Percentiles rank a stretch among this genome's conserved stretches.
Conservation (phyloP, 2,329 filamentous ascomycete genomes). For the Sodiomyces alkalinus region DNA sequence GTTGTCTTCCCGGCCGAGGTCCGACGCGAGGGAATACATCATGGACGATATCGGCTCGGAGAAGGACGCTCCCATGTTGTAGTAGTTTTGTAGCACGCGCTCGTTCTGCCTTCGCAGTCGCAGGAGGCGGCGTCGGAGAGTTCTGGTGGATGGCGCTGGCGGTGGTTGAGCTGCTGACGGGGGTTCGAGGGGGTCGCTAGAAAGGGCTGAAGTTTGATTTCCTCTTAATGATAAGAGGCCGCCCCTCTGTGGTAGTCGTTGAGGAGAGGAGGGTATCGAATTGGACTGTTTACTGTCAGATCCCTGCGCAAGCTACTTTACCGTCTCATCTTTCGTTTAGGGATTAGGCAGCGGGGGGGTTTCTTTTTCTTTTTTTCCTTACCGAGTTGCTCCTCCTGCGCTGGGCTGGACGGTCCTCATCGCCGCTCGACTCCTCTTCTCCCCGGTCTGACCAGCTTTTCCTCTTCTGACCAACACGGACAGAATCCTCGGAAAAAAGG, state of each 20-base stretch:
- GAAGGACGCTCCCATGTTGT: conserved; percentile 75
- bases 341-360: too few species aligned
- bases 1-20: conserved; percentile 91
- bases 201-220: conserved; percentile 16
- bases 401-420: conserved; percentile 62
- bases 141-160: conserved; percentile 53
- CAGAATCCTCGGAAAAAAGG: conserved; percentile 23
- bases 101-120: conserved; percentile 68
- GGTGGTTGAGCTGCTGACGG: conserved; percentile 43
- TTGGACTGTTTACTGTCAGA: conserved; percentile 32
- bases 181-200: conserved; percentile 33
- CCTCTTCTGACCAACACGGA: conserved; percentile 48
- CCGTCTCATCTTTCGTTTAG: background rate
- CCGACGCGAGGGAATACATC: conserved; percentile 86
- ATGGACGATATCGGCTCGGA: conserved; percentile 91
- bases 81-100: conserved; percentile 62
- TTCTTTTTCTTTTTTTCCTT: too few species aligned
- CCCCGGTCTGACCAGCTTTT: conserved; percentile 65
- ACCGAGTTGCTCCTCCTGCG: conserved; percentile 81
- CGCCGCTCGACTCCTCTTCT: conserved; percentile 55
- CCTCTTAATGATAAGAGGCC: conserved; percentile 32
- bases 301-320: background rate
- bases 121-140: conserved; percentile 57
- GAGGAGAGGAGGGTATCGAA: conserved; percentile 50
- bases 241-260: conserved; percentile 40